Percentiles rank a stretch among this genome's conserved stretches.
phyloP scores from a whole-genome alignment of 805 yeast genomes.

The Priceomyces castillae region DNA sequence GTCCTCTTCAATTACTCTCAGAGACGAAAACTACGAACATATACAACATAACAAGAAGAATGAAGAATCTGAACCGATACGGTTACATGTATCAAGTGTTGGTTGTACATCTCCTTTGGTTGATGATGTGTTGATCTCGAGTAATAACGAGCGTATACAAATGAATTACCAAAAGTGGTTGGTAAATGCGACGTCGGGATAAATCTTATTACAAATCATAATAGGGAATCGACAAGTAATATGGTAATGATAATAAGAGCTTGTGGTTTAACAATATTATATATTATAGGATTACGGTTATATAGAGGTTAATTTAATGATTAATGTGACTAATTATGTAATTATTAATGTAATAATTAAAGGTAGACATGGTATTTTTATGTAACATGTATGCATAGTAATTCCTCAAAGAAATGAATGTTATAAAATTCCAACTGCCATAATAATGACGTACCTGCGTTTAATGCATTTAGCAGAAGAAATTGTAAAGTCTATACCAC shows the following conservation, averaged over 20 bases:
- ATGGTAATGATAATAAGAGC: background rate
- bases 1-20: background rate
- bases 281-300: background rate
- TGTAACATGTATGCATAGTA: background rate
- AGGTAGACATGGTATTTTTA: too few species aligned
- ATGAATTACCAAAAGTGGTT: conserved; percentile 28
- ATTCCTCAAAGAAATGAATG: too few species aligned
- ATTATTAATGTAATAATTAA: too few species aligned
- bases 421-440: background rate
- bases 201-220: background rate
- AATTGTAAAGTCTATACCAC: conserved; percentile 5
- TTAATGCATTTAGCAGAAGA: conserved; percentile 1
- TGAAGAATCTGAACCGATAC: background rate
- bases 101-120: background rate
- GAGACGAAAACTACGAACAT: conserved; percentile 1
- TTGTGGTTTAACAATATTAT: background rate
- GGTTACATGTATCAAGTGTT: too few species aligned
- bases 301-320: background rate
- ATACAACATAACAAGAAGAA: background rate
- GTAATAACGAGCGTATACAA: conserved; percentile 16
- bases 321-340: background rate
- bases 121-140: conserved; percentile 8
- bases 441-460: background rate
- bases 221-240: background rate
- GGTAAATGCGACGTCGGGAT: conserved; percentile 7